These are phyloP conservation scores for Metschnikowia baotianmanensis DNA, from an alignment of 805 yeast species.

Conservation along the genomic window DNA sequence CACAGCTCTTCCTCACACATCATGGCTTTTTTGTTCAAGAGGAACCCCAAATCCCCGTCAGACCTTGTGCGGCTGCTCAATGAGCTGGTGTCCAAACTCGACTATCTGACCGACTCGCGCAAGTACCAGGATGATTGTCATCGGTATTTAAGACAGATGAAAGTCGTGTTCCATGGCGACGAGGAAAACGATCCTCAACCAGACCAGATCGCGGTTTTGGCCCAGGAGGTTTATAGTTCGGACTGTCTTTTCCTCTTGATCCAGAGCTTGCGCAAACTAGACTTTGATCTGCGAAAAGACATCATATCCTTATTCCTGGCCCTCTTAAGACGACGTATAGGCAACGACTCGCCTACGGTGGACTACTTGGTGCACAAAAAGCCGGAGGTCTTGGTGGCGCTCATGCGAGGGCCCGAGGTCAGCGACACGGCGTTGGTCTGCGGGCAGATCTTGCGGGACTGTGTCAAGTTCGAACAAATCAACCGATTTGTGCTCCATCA, in stretches of 20 bases:
- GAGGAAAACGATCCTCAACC: conserved; percentile 62
- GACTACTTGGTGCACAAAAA: conserved; percentile 66
- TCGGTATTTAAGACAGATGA: conserved; percentile 61
- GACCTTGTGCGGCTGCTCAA: conserved; percentile 75
- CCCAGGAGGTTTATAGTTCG: conserved; percentile 73
- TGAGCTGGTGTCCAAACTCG: conserved; percentile 69
- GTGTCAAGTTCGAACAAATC: conserved; percentile 73
- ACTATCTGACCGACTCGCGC: conserved; percentile 38
- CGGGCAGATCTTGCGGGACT: conserved; percentile 81
- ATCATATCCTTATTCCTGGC: conserved; percentile 71
- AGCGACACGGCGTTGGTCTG: conserved; percentile 70
- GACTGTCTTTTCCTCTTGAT: conserved; percentile 68
- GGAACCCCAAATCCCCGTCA: conserved; percentile 85
- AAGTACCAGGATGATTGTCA: conserved; percentile 72
- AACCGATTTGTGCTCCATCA: conserved; percentile 58
- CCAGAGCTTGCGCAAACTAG: conserved; percentile 59
- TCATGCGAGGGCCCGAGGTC: conserved; percentile 71
- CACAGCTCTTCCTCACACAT: too few relatives aligned
- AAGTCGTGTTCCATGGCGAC: conserved; percentile 66
- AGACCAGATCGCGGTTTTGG: conserved; percentile 71
- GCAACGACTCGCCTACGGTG: conserved; percentile 78
- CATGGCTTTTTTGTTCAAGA: conserved; percentile 89
- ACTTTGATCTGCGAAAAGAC: conserved; percentile 88
- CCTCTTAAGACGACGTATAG: conserved; percentile 73
- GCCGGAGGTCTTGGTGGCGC: conserved; percentile 60